Conservation (phyloP, 2,329 filamentous ascomycete genomes). For the Colletotrichum lindemuthianum region DNA sequence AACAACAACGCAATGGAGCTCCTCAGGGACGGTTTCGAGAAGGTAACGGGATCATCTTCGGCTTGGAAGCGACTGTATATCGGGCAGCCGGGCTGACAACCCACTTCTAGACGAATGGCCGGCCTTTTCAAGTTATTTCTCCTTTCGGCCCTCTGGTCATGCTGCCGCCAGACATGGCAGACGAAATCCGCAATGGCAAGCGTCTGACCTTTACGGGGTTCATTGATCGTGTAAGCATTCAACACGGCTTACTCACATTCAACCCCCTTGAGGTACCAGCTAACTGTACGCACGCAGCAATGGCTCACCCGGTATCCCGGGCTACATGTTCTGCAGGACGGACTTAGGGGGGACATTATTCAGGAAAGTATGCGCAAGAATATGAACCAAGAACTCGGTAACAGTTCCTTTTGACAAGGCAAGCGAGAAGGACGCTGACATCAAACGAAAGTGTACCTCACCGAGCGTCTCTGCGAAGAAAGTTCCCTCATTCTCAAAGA, state of each 20-base stretch:
- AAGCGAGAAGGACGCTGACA: background rate
- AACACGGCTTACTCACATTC: background rate
- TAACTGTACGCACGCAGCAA: slow-evolving; percentile 3
- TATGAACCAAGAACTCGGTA: slow-evolving; percentile 20
- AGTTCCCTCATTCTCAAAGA: slow-evolving; percentile 14
- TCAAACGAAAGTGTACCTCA: background rate
- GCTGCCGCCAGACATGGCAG: slow-evolving; percentile 5
- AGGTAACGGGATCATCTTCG: background rate
- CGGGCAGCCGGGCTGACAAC: no score
- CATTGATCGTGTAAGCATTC: slow-evolving; percentile 1
- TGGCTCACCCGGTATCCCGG: slow-evolving; percentile 21
- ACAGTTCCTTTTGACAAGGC: no score
- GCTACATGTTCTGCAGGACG: slow-evolving; percentile 2
- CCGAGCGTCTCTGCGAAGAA: slow-evolving; percentile 15
- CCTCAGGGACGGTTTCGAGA: slow-evolving; percentile 4
- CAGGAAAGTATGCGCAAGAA: slow-evolving; percentile 13
- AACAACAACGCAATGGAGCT: slow-evolving; percentile 14
- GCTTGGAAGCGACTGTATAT: background rate
- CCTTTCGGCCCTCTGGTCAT: slow-evolving; percentile 13
- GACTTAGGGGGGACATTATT: slow-evolving; percentile 8
- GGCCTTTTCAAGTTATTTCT: slow-evolving; percentile 11
- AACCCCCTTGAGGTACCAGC: background rate
- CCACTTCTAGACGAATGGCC: slow-evolving; percentile 5
- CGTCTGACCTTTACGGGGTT: slow-evolving; percentile 16
- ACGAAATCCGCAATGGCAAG: slow-evolving; percentile 17